Evolutionary conservation across 805 yeast species (phyloP).

Genomic region (Metschnikowia aberdeeniae): DNA sequence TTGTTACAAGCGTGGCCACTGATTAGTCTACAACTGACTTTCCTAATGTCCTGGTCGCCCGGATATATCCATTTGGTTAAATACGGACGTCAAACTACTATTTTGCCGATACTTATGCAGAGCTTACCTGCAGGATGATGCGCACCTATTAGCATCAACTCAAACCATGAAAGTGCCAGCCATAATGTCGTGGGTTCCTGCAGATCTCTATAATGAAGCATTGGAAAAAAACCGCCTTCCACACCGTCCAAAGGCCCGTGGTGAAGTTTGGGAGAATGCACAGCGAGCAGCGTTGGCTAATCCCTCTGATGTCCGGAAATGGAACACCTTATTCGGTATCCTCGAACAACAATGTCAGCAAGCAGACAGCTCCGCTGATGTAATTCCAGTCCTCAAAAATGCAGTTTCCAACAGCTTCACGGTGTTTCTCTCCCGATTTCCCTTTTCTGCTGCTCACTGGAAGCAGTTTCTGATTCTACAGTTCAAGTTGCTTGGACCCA

Average conservation of each 20-base stretch:
- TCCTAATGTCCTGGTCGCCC: too few species aligned
- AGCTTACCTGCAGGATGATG: background rate
- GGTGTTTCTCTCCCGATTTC: constrained; percentile 47
- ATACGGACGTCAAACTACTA: too few species aligned
- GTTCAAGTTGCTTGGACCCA: constrained; percentile 53
- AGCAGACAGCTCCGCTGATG: background rate
- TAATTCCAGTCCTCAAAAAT: constrained; percentile 1
- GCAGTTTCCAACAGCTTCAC: constrained; percentile 4
- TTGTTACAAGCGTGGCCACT: too few species aligned
- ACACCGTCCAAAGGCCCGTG: background rate
- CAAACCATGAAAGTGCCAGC: background rate
- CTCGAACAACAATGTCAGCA: constrained; percentile 18
- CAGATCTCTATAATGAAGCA: background rate
- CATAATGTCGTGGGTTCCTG: constrained; percentile 2
- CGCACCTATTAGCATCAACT: background rate
- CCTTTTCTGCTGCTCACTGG: constrained; percentile 62
- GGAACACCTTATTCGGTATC: constrained; percentile 38
- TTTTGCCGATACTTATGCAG: too few species aligned
- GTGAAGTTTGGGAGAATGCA: constrained; percentile 12
- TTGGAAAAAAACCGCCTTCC: background rate
- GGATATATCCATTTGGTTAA: too few species aligned
- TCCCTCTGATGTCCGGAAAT: constrained; percentile 31
- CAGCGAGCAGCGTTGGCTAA: constrained; percentile 13
- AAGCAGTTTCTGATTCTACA: constrained; percentile 53
- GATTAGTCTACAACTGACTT: too few species aligned